Percentiles rank a stretch among this genome's conserved stretches.
Conservation (phyloP, 73 alveolate species). For the Paramecium tetraurelia region DNA sequence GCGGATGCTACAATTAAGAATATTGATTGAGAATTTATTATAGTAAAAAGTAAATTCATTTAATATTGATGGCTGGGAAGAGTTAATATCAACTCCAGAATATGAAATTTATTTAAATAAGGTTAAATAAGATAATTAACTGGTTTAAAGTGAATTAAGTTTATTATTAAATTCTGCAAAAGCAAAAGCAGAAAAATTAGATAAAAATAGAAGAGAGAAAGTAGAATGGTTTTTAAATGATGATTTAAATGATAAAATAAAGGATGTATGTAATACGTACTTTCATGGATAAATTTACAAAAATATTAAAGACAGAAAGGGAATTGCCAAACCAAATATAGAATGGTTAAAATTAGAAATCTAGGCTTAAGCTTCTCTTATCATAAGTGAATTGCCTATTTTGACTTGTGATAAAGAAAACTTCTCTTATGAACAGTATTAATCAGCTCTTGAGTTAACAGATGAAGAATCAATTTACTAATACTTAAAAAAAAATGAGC, state of each 20-base stretch:
- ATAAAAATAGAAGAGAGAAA: background rate
- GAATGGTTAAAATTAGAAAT: conserved; percentile 4
- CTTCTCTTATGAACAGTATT: background rate
- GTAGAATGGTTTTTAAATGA: conserved; percentile 46
- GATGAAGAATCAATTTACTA: background rate
- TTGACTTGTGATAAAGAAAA: background rate
- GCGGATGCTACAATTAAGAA: background rate
- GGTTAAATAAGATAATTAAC: background rate
- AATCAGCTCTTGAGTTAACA: background rate
- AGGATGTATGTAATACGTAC: background rate
- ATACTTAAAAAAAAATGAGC: conserved; percentile 7
- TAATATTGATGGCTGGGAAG: background rate
- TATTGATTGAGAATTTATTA: background rate
- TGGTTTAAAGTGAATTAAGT: background rate
- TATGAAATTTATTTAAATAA: background rate
- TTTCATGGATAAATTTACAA: background rate
- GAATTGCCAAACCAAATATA: background rate
- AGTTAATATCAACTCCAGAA: background rate
- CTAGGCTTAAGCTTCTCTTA: background rate
- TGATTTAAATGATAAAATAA: background rate
- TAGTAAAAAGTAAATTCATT: background rate
- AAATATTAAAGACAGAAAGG: background rate
- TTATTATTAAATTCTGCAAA: background rate
- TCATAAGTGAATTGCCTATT: background rate
- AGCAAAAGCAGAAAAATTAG: conserved; percentile 7